A percentile compares a stretch with the other conserved stretches of the same genome.
phyloP scores from a whole-genome alignment of 352 stramenopile species.

The Globisporangium cylindrosporum region DNA sequence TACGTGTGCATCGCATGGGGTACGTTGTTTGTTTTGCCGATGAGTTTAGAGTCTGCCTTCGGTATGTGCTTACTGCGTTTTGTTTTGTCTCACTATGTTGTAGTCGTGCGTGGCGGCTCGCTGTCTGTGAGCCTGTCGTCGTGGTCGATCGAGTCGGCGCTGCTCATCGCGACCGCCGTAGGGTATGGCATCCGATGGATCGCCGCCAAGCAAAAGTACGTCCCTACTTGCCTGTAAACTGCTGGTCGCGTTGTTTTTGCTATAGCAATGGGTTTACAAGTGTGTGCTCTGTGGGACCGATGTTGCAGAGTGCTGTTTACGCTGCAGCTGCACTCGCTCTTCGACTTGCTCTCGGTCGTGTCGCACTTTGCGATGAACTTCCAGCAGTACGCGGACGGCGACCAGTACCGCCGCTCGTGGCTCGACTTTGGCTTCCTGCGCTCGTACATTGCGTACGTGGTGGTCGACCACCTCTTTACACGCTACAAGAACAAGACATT shows the following conservation, averaged over 20 bases:
- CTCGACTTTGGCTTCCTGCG: constrained; percentile 86
- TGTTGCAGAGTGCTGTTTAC: constrained; percentile 50
- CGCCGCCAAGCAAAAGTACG: constrained; percentile 80
- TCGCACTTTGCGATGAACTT: constrained; percentile 81
- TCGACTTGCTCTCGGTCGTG: constrained; percentile 80
- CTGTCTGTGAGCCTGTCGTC: constrained; percentile 70
- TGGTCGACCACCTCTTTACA: constrained; percentile 69
- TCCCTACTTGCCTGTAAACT: neutral
- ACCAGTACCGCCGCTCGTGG: constrained; percentile 65
- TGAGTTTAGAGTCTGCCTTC: neutral
- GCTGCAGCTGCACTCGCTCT: constrained; percentile 64
- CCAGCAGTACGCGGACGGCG: constrained; percentile 57
- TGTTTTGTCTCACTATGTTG: neutral
- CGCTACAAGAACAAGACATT: constrained; percentile 81
- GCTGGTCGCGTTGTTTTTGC: too few species aligned
- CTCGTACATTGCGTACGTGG: constrained; percentile 82
- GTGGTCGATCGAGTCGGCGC: constrained; percentile 77
- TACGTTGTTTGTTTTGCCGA: constrained; percentile 29
- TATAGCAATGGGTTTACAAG: neutral
- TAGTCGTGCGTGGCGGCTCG: constrained; percentile 72
- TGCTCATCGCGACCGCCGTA: constrained; percentile 69
- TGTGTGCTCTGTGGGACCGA: neutral
- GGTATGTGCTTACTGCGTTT: neutral
- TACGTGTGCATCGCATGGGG: constrained; percentile 85
- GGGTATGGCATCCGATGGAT: constrained; percentile 77